Percentiles rank a stretch among this genome's conserved stretches.
Conservation (phyloP, 768 basidiomycete genomes). For the Suillus clintonianus region DNA sequence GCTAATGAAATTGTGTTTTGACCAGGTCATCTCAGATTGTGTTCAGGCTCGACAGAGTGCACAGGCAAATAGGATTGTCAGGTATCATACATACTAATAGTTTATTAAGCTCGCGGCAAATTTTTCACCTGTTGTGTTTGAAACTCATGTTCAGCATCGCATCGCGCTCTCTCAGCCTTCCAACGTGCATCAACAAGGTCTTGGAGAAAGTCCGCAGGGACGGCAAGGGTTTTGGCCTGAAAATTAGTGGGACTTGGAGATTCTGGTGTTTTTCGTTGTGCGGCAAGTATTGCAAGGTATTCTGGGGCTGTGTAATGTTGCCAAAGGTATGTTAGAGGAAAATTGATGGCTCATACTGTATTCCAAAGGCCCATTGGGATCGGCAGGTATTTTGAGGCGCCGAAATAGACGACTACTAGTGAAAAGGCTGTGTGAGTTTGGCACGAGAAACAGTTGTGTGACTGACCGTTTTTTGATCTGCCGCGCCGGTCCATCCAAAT, state of each 20-base stretch:
- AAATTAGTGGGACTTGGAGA: background rate
- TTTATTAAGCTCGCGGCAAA: background rate
- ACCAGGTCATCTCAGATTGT: too few relatives aligned
- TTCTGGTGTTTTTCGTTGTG: background rate
- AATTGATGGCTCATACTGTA: background rate
- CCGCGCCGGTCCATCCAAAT: too few relatives aligned
- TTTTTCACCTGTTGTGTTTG: background rate
- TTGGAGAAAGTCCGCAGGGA: background rate
- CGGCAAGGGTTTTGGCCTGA: background rate
- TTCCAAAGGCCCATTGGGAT: background rate
- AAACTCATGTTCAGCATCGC: background rate
- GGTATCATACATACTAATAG: background rate
- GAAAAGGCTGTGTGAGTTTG: too few relatives aligned
- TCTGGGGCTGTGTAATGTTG: background rate
- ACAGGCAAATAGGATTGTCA: background rate
- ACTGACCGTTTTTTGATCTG: background rate
- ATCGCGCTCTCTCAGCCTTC: background rate
- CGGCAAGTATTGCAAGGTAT: background rate
- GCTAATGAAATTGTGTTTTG: slow-evolving; percentile 19
- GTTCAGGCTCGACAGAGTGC: slow-evolving; percentile 1
- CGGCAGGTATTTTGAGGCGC: background rate
- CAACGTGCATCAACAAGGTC: background rate
- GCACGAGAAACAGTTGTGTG: too few relatives aligned
- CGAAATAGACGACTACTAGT: background rate
- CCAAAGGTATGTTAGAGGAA: background rate